Percentiles rank a stretch among this genome's conserved stretches.
Conservation (phyloP, 2,329 filamentous ascomycete species). For the Exophiala sideris region DNA sequence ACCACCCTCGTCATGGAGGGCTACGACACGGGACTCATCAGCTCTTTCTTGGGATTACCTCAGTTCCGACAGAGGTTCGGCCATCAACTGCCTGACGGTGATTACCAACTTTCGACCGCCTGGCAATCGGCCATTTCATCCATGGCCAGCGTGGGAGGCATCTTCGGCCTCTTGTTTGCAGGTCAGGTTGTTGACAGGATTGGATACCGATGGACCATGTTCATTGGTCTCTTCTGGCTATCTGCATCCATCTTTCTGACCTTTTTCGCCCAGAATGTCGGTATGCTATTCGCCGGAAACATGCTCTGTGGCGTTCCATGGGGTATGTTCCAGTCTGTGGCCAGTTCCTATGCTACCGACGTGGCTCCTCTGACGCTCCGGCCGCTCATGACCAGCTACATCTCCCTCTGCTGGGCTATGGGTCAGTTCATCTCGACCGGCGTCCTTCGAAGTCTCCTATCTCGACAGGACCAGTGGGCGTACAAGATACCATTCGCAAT, state of each 20-base stretch:
- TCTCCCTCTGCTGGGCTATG: slow-evolving; percentile 41
- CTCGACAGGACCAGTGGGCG: slow-evolving; percentile 33
- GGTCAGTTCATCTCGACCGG: slow-evolving; percentile 32
- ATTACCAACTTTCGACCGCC: slow-evolving; percentile 32
- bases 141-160: slow-evolving; percentile 39
- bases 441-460: slow-evolving; percentile 33
- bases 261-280: slow-evolving; percentile 38
- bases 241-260: slow-evolving; percentile 33
- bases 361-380: slow-evolving; percentile 28
- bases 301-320: slow-evolving; percentile 49
- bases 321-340: slow-evolving; percentile 44
- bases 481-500: slow-evolving; percentile 36
- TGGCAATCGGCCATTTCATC: slow-evolving; percentile 9
- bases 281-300: slow-evolving; percentile 32
- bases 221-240: slow-evolving; percentile 53
- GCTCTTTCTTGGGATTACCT: slow-evolving; percentile 56
- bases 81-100: slow-evolving; percentile 21
- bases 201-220: slow-evolving; percentile 62
- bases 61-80: slow-evolving; percentile 38
- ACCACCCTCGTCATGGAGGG: slow-evolving; percentile 28
- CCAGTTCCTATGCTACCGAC: slow-evolving; percentile 31
- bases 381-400: slow-evolving; percentile 33
- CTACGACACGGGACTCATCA: slow-evolving; percentile 32
- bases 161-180: slow-evolving; percentile 64
- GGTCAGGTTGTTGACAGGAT: slow-evolving; percentile 64